Conservation (phyloP, 345 rosid species). For the Linum usitatissimum region DNA sequence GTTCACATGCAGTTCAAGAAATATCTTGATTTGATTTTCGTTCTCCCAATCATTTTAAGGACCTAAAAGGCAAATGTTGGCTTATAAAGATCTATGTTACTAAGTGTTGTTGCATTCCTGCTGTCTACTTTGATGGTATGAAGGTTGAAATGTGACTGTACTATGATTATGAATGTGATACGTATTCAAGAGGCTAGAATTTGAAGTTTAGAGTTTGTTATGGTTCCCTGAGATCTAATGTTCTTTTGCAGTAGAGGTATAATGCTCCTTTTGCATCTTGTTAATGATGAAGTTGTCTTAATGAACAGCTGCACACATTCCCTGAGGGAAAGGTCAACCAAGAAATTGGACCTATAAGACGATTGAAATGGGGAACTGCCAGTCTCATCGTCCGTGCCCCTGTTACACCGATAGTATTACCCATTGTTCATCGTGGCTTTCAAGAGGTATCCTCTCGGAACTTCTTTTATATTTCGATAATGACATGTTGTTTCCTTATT, state of each 20-base stretch:
- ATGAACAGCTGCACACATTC: slow-evolving; percentile 67
- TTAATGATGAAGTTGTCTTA: slow-evolving; percentile 4
- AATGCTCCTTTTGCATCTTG: neutral
- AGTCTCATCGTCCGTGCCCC: slow-evolving; percentile 74
- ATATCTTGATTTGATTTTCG: neutral
- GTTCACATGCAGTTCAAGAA: neutral
- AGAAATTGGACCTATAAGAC: slow-evolving; percentile 58
- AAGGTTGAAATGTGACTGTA: too few species aligned
- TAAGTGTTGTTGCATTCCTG: too few species aligned
- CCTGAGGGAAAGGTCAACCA: slow-evolving; percentile 88
- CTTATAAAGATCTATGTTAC: too few species aligned
- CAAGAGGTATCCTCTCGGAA: slow-evolving; percentile 43
- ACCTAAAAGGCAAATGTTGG: too few species aligned
- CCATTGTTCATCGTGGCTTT: slow-evolving; percentile 64
- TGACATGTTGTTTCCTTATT: neutral
- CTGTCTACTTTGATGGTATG: too few species aligned
- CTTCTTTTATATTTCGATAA: neutral
- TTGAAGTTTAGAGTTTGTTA: neutral
- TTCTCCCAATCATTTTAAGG: too few species aligned
- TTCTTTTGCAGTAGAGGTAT: neutral
- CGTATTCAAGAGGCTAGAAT: too few species aligned
- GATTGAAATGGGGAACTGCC: slow-evolving; percentile 97
- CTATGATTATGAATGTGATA: too few species aligned
- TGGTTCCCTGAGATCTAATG: neutral
- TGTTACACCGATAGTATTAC: slow-evolving; percentile 66